A percentile compares a stretch with the other conserved stretches of the same genome.
These are phyloP conservation scores for Venturia carpophila DNA, from an alignment of 2,329 filamentous ascomycete species.

Conservation along the genomic window DNA sequence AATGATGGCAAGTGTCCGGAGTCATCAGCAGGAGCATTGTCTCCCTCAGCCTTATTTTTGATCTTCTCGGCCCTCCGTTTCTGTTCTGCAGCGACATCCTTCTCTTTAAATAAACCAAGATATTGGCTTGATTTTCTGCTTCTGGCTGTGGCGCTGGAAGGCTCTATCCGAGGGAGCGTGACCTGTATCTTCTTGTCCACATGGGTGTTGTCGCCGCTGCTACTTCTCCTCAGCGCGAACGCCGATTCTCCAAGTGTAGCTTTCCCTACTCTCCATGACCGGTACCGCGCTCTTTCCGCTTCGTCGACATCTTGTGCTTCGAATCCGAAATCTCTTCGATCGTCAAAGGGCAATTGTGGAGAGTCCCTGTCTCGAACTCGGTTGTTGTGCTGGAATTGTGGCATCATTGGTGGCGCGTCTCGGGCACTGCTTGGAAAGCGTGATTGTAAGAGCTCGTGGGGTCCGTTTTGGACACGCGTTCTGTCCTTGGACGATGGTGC, in stretches of 20 bases:
- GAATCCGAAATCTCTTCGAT: conserved; percentile 24
- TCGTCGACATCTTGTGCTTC: conserved; percentile 23
- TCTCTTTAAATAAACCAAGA: conserved; percentile 57
- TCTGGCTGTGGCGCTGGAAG: conserved; percentile 44
- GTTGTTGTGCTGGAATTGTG: neutral
- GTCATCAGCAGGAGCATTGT: neutral
- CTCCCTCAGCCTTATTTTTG: conserved; percentile 15
- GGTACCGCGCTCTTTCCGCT: conserved; percentile 39
- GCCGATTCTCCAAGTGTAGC: conserved; percentile 35
- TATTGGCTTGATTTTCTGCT: conserved; percentile 61
- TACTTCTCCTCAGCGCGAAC: conserved; percentile 32
- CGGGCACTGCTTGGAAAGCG: conserved; percentile 17
- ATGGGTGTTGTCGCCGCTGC: conserved; percentile 37
- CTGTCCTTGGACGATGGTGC: neutral
- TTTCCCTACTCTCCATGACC: conserved; percentile 43
- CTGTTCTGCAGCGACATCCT: conserved; percentile 46
- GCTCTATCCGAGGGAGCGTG: conserved; percentile 51
- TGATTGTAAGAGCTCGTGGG: conserved; percentile 23
- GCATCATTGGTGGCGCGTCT: conserved; percentile 30
- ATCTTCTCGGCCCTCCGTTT: conserved; percentile 37
- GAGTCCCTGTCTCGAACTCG: conserved; percentile 28
- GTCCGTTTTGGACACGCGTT: neutral
- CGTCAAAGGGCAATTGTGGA: conserved; percentile 30
- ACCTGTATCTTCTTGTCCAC: conserved; percentile 58
- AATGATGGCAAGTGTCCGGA: neutral